Evolutionary conservation across 176 grass and related monocot genomes (phyloP), one percentile per base, ranked within the genome.

Genomic region (Zizania latifolia): DNA sequence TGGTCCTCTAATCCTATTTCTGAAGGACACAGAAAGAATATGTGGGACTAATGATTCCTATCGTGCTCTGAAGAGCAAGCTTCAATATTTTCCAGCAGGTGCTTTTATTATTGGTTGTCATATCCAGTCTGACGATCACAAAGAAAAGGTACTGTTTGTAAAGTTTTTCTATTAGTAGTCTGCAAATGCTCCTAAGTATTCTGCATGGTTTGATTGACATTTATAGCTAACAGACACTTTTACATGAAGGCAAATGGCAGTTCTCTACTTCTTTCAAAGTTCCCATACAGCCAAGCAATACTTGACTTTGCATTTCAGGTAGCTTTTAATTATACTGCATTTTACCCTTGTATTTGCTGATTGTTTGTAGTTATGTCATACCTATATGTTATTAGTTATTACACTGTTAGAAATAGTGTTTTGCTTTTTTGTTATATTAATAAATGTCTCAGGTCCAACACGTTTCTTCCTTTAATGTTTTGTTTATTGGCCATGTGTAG

Each of bases 301-400:
- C 65, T 99, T 53, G 95, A 99, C 69, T 80, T 98, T 82, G 82
- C 95, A 90, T 75, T 98, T 41, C 89, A 93, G 91, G 95, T 94
- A 90, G 30, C 24, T 60, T 82, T 70, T 57, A 70, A 63, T 76
- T 81, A 9, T 70, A 56, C 27, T 43, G 7, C 62, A 32, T 61
- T 51, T 45, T 67, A 55, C 26, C 3, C 13, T 30, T 45, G 26
- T 32, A 35, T 35, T 30, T 23, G 10, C 30, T 8, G 62, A 10
- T 68, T 58, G 6, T 24, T 79, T 79, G 43, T 34, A 23, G 16
- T 80, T 80, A 70, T 58, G 37, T 58, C 10, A 8, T 68, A 56
- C 48, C n/a, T 50, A 37, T 14, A 48, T 48, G 28, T 5, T 62
- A 37, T 14, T 63, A 63, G 28, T 5, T 62, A 36, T 28, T 61